Evolutionary conservation across 352 stramenopile species (phyloP).

Genomic region (Elongisporangium senticosum): DNA sequence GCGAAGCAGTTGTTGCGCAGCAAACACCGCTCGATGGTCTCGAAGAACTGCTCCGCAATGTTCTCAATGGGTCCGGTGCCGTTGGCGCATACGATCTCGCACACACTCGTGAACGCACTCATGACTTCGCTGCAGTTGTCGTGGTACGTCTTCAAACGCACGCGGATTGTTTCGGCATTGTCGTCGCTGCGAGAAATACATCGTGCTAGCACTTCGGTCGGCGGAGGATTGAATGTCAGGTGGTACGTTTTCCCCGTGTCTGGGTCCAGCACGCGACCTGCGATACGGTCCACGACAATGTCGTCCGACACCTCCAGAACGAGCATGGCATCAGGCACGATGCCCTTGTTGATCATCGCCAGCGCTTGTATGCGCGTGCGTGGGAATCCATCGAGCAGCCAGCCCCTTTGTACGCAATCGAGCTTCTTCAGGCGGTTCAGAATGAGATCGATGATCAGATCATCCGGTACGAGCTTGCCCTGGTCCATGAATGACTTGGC

Average conservation of each 20-base stretch:
- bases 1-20: constrained; percentile 58
- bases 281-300: constrained; percentile 92
- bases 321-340: constrained; percentile 91
- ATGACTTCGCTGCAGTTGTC: constrained; percentile 50
- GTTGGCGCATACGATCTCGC: constrained; percentile 39
- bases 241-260: constrained; percentile 92
- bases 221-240: constrained; percentile 77
- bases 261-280: constrained; percentile 88
- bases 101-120: constrained; percentile 25
- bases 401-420: constrained; percentile 70
- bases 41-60: constrained; percentile 53
- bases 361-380: constrained; percentile 82
- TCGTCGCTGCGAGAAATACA: constrained; percentile 77
- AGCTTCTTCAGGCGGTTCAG: constrained; percentile 69
- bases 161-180: constrained; percentile 85
- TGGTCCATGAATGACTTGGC: constrained; percentile 92
- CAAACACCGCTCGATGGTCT: constrained; percentile 38
- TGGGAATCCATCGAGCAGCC: constrained; percentile 95
- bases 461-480: constrained; percentile 90
- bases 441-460: constrained; percentile 93
- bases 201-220: constrained; percentile 52
- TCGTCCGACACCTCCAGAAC: constrained; percentile 93
- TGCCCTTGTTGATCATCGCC: constrained; percentile 46
- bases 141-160: constrained; percentile 84
- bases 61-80: constrained; percentile 44